phyloP scores from a whole-genome alignment of 768 basidiomycete species.

The Tylopilus vinaceipallidus region DNA sequence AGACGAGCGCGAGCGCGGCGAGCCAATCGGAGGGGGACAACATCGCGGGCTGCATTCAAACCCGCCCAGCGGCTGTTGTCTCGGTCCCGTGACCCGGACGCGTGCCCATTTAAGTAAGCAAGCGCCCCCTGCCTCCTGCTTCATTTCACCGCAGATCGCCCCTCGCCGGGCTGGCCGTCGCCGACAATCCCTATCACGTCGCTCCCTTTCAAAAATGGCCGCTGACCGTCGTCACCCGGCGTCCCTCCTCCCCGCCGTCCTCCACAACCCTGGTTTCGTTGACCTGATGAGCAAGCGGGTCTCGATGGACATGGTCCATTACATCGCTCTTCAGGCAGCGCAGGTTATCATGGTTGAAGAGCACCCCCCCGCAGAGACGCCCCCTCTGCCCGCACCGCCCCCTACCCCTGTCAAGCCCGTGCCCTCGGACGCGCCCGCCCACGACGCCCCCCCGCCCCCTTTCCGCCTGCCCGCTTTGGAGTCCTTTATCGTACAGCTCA shows the following conservation, averaged over 20 bases:
- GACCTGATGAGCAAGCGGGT: constrained; percentile 77
- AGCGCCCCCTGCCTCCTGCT: constrained; percentile 6
- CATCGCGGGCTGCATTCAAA: constrained; percentile 7
- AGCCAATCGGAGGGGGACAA: constrained; percentile 45
- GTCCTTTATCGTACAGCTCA: constrained; percentile 80
- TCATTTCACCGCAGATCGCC: constrained; percentile 20
- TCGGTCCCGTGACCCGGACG: constrained; percentile 30
- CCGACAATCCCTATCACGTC: constrained; percentile 33
- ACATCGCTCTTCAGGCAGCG: constrained; percentile 77
- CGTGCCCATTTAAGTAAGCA: constrained; percentile 17
- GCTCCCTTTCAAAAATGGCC: constrained; percentile 36
- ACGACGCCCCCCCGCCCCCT: constrained; percentile 24
- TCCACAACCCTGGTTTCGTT: constrained; percentile 80
- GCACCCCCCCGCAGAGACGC: constrained; percentile 31
- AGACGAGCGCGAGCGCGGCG: constrained; percentile 68
- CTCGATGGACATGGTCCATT: constrained; percentile 79
- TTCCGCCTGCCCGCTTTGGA: constrained; percentile 63
- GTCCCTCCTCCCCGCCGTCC: constrained; percentile 73
- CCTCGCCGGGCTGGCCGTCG: too few relatives aligned
- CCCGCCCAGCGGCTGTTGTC: constrained; percentile 24
- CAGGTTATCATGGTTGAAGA: constrained; percentile 73
- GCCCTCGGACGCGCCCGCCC: constrained; percentile 33
- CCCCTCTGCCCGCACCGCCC: constrained; percentile 62
- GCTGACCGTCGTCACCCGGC: constrained; percentile 59
- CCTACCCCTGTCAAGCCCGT: constrained; percentile 54